Base-by-base conservation (phyloP, 768 basidiomycete genomes). In the Strobilomyces confusus region DNA sequence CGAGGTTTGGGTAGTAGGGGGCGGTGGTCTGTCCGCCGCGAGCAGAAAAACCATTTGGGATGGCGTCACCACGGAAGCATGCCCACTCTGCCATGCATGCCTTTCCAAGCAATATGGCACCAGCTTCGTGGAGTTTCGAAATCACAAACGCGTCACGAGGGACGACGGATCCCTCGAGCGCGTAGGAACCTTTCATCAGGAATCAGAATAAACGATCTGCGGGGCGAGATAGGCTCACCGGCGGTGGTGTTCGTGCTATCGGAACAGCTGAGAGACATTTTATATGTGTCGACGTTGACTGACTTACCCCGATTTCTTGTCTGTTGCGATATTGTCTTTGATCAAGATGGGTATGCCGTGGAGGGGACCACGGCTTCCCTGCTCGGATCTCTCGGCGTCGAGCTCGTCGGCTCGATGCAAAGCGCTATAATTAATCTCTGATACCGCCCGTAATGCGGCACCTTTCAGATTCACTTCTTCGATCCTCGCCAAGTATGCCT, bases 401-500 rank as follows among this genome's bases (percentile, higher is more conserved):
- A 82, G 66, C 0, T 65, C 71, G 2, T 76, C 79, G 13, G 85
- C 85, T 57, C 78, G 73, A 14, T 49, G 59, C 11, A 86, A 69
- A 3, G 83, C 83, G 8, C 73, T 74, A 0, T 79, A 74, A 44
- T 82, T 87, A 1, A 70, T 69, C 51, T 87, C 86, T 14, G 84
- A 68, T 5, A 87, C 75, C 1, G 84, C 84, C 11, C 76, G 79
- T 9, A 87, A 67, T 41, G 67, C 67, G 12, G 83, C 79, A 2
- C 84, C 83, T 52, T 80, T 71, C 17, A 78, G 59, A 59, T 87
- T 86, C n/a, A 87, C 85, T 61, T 87, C 80, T 5, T 84, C 80
- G 23, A 86, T 86, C 2, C 86, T 75, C 12, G 79, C 78, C 57
- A 86, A 73, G 63, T 87, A 87, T 3, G 83, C 82, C 84, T 86